Conservation (phyloP, 805 yeast genomes). For the Maudiozyma turicensis region DNA sequence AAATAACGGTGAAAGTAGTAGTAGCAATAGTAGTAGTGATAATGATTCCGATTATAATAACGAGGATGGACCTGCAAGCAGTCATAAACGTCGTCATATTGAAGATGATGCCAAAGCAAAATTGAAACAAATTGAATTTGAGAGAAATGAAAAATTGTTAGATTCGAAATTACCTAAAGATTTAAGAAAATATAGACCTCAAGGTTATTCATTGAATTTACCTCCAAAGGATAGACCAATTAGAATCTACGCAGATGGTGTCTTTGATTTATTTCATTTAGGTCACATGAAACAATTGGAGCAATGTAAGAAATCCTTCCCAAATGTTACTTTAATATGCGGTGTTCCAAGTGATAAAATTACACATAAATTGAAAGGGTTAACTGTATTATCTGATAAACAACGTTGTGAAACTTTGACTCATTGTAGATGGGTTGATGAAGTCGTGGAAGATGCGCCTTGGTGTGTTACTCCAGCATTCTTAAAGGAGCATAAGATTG, state of each 20-base stretch:
- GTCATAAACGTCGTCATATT: slow-evolving; percentile 14
- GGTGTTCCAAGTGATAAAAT: slow-evolving; percentile 87
- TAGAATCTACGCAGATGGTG: slow-evolving; percentile 96
- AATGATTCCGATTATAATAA: slow-evolving; percentile 2
- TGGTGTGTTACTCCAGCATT: slow-evolving; percentile 89
- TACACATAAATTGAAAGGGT: slow-evolving; percentile 86
- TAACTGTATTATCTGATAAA: slow-evolving; percentile 80
- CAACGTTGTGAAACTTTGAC: slow-evolving; percentile 86
- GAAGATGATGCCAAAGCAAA: slow-evolving; percentile 11
- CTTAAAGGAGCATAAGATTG: slow-evolving; percentile 68
- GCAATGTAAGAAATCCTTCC: slow-evolving; percentile 88
- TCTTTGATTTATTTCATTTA: slow-evolving; percentile 88
- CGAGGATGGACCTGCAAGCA: slow-evolving; percentile 1
- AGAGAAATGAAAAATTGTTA: slow-evolving; percentile 44
- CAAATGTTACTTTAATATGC: slow-evolving; percentile 74
- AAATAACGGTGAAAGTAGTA: neutral
- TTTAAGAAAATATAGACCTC: slow-evolving; percentile 67
- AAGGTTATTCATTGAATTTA: slow-evolving; percentile 63
- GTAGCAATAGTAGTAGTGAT: slow-evolving; percentile 1
- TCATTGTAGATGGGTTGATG: slow-evolving; percentile 97
- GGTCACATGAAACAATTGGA: slow-evolving; percentile 98
- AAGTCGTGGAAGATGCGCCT: slow-evolving; percentile 88
- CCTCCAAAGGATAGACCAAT: slow-evolving; percentile 85
- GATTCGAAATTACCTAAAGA: slow-evolving; percentile 62
- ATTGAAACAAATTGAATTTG: slow-evolving; percentile 11